These are phyloP conservation scores for Fusarium sarcochroum DNA, from an alignment of 2,329 filamentous ascomycete species.

Conservation along the genomic window DNA sequence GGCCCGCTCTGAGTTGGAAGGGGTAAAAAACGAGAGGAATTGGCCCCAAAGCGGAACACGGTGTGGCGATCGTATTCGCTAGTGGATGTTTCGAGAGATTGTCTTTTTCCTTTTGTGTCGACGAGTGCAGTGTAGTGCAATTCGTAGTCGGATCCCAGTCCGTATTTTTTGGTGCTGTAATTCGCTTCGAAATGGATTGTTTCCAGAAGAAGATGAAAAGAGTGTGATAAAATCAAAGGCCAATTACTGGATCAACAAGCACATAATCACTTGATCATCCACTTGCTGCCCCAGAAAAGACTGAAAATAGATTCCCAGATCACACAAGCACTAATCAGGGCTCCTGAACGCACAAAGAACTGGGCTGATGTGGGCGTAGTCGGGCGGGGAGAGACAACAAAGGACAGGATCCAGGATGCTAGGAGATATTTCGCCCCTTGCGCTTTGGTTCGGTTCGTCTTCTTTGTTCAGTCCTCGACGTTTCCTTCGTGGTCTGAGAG, in stretches of 20 bases:
- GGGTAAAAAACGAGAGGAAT: constrained; percentile 25
- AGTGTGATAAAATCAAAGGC: constrained; percentile 24
- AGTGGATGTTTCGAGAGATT: constrained; percentile 34
- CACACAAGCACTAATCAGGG: constrained; percentile 31
- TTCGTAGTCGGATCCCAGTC: constrained; percentile 4
- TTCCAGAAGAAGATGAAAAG: constrained; percentile 19
- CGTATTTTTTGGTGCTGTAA: constrained; percentile 11
- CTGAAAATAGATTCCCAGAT: constrained; percentile 12
- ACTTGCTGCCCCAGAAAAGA: background rate
- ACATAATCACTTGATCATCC: constrained; percentile 19
- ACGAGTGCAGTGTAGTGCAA: constrained; percentile 5
- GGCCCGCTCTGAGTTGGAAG: constrained; percentile 9
- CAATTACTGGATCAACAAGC: constrained; percentile 25
- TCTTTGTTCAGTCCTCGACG: constrained; percentile 25
- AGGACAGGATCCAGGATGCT: constrained; percentile 21
- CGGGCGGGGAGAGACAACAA: constrained; percentile 19
- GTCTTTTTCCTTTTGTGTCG: constrained; percentile 18
- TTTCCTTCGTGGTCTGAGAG: constrained; percentile 6
- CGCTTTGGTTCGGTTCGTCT: constrained; percentile 17
- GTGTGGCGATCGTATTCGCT: constrained; percentile 46
- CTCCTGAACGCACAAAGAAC: constrained; percentile 28
- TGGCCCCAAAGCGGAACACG: constrained; percentile 34
- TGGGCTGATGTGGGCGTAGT: constrained; percentile 19
- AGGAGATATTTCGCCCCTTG: constrained; percentile 40
- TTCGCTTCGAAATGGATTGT: background rate